These are phyloP conservation scores for Phylloboletellus chloephorus DNA, from an alignment of 1,284 basidiomycete genomes.

Conservation along the genomic window DNA sequence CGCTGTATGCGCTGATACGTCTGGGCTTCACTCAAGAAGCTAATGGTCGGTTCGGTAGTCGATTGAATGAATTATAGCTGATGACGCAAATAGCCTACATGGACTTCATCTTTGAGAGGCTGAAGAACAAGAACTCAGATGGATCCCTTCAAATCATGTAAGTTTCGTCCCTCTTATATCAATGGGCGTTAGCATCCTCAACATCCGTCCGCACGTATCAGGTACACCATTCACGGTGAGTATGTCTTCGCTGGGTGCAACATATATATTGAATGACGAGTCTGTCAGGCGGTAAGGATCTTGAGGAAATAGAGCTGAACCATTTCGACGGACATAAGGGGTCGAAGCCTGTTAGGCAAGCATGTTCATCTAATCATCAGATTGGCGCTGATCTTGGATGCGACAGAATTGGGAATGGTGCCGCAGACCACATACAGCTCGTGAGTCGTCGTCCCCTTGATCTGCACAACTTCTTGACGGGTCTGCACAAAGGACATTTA, in stretches of 20 bases:
- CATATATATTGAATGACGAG: not conserved
- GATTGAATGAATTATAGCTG: slow-evolving; percentile 7
- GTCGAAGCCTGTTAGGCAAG: slow-evolving; percentile 63
- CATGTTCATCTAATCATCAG: not conserved
- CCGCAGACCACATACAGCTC: slow-evolving; percentile 83
- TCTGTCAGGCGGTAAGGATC: slow-evolving; percentile 66
- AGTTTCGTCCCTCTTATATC: slow-evolving; percentile 13
- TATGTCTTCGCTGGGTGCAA: not conserved
- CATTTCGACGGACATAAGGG: slow-evolving; percentile 87
- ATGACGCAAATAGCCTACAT: slow-evolving; percentile 60
- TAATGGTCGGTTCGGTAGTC: slow-evolving; percentile 45
- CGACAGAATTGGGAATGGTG: slow-evolving; percentile 79
- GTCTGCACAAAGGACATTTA: slow-evolving; percentile 70
- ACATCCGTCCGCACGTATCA: slow-evolving; percentile 14
- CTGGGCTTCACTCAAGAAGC: slow-evolving; percentile 90
- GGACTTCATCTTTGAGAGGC: slow-evolving; percentile 81
- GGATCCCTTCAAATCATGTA: slow-evolving; percentile 89
- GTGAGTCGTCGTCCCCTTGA: slow-evolving; percentile 38
- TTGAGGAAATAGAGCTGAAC: slow-evolving; percentile 77
- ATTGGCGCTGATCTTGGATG: not conserved
- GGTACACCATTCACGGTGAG: slow-evolving; percentile 76
- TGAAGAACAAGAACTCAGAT: slow-evolving; percentile 79
- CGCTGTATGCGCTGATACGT: slow-evolving; percentile 85
- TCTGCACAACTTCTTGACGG: slow-evolving; percentile 1
- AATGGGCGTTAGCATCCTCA: not conserved